Evolutionary conservation across 2,329 filamentous ascomycete genomes (phyloP).

Genomic region (Fusarium algeriense): DNA sequence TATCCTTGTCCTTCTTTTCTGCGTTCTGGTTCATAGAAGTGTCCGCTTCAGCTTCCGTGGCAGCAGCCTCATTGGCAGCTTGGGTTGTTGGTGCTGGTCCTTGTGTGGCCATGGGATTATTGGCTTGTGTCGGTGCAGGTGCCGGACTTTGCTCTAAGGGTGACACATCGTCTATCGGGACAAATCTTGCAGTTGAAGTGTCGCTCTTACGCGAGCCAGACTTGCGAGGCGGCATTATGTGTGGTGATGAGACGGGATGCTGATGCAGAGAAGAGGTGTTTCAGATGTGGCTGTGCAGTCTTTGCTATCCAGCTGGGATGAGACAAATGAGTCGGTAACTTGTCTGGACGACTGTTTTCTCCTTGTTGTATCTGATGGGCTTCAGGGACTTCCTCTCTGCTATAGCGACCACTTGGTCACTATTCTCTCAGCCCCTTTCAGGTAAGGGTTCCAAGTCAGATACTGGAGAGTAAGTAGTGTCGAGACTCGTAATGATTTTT

Average conservation of each 20-base stretch:
- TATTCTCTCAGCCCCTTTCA: constrained; percentile 21
- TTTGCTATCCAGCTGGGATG: not conserved
- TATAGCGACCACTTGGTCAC: constrained; percentile 36
- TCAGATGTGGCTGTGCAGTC: not conserved
- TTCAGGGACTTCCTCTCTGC: not conserved
- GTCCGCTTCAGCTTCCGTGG: constrained; percentile 17
- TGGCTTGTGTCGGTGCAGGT: constrained; percentile 18
- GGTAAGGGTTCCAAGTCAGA: not conserved
- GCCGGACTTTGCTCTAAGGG: constrained; percentile 36
- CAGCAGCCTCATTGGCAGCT: constrained; percentile 9
- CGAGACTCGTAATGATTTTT: not conserved
- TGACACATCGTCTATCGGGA: constrained; percentile 57
- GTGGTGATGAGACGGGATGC: constrained; percentile 19
- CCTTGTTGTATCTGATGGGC: not conserved
- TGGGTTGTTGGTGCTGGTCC: constrained; percentile 20
- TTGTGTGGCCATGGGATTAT: constrained; percentile 36
- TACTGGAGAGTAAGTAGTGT: not conserved
- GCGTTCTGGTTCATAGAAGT: constrained; percentile 40
- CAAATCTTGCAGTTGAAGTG: constrained; percentile 60
- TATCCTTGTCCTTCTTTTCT: constrained; percentile 51
- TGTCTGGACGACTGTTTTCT: not conserved
- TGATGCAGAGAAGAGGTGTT: not conserved
- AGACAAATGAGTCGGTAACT: not conserved
- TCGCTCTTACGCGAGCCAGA: constrained; percentile 63
- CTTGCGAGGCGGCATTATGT: constrained; percentile 67